These are phyloP conservation scores for Fusarium humuli DNA, from an alignment of 2,329 filamentous ascomycete genomes.

Conservation along the genomic window DNA sequence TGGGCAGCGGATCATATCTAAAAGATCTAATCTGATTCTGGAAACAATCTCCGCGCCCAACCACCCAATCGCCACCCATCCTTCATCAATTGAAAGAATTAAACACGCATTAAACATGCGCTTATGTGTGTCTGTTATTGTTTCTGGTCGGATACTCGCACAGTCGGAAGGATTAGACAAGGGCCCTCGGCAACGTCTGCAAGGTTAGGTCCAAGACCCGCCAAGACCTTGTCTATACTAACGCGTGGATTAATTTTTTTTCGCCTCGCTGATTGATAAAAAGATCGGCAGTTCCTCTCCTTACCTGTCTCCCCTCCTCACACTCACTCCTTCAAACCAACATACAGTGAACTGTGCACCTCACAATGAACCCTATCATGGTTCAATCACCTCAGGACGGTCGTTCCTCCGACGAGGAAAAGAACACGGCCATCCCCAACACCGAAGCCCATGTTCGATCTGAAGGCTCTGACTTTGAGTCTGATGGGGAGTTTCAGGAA, in stretches of 20 bases:
- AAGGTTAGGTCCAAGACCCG: background rate
- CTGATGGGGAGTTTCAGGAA: conserved; percentile 44
- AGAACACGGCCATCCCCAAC: background rate
- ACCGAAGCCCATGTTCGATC: conserved; percentile 10
- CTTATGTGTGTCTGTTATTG: too few species aligned
- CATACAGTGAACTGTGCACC: background rate
- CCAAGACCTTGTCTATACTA: conserved; percentile 12
- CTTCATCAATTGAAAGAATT: background rate
- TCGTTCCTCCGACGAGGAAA: conserved; percentile 10
- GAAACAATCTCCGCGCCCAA: conserved; percentile 5
- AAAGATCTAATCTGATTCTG: conserved; percentile 22
- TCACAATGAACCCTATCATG: conserved; percentile 13
- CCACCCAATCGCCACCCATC: background rate
- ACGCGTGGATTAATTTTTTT: background rate
- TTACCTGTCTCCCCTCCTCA: background rate
- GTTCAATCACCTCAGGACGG: conserved; percentile 1
- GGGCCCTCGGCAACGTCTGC: background rate
- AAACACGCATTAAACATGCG: background rate
- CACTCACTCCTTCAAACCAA: background rate
- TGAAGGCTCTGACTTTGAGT: conserved; percentile 7
- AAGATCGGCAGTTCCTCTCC: background rate
- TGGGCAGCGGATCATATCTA: conserved; percentile 14
- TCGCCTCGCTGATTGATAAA: conserved; percentile 7
- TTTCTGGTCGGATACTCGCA: background rate
- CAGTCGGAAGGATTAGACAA: background rate